A percentile compares a stretch with the other conserved stretches of the same genome.
phyloP scores from a whole-genome alignment of 2,329 filamentous ascomycete genomes.

The Nannizzia gypsea region DNA sequence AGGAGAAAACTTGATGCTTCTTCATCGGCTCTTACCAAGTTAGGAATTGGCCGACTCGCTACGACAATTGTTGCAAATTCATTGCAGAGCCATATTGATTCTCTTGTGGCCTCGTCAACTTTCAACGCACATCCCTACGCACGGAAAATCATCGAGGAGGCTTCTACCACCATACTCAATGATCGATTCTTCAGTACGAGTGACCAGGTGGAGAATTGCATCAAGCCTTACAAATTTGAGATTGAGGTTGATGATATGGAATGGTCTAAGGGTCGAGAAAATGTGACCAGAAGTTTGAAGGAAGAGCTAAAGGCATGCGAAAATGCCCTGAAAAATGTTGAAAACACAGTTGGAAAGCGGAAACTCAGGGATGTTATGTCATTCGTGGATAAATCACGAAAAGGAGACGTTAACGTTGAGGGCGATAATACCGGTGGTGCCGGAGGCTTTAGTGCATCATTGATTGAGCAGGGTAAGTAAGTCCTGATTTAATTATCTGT shows the following conservation, averaged over 20 bases:
- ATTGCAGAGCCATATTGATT: slow-evolving; percentile 74
- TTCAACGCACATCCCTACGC: slow-evolving; percentile 88
- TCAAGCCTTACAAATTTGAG: slow-evolving; percentile 97
- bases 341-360: slow-evolving; percentile 63
- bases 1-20: slow-evolving; percentile 88
- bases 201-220: slow-evolving; percentile 96
- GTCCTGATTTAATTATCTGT: not conserved
- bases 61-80: slow-evolving; percentile 82
- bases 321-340: slow-evolving; percentile 60
- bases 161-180: slow-evolving; percentile 77
- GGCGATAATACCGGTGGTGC: slow-evolving; percentile 74
- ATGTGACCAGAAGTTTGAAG: slow-evolving; percentile 69
- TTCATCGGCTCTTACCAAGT: slow-evolving; percentile 77
- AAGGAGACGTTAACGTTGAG: slow-evolving; percentile 72
- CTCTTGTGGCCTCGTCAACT: slow-evolving; percentile 64
- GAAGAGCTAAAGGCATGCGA: slow-evolving; percentile 79
- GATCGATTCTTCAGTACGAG: slow-evolving; percentile 94
- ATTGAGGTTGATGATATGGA: slow-evolving; percentile 89
- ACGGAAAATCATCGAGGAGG: slow-evolving; percentile 81
- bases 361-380: slow-evolving; percentile 81
- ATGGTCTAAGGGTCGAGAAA: slow-evolving; percentile 76
- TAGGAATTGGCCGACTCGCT: slow-evolving; percentile 83
- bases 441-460: slow-evolving; percentile 80
- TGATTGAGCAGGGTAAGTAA: slow-evolving; percentile 64
- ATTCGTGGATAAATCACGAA: slow-evolving; percentile 83